A percentile compares a stretch with the other conserved stretches of the same genome.
Evolutionary conservation across 1,139 yeast genomes (phyloP).

Genomic region (Blastobotrys illinoisensis): DNA sequence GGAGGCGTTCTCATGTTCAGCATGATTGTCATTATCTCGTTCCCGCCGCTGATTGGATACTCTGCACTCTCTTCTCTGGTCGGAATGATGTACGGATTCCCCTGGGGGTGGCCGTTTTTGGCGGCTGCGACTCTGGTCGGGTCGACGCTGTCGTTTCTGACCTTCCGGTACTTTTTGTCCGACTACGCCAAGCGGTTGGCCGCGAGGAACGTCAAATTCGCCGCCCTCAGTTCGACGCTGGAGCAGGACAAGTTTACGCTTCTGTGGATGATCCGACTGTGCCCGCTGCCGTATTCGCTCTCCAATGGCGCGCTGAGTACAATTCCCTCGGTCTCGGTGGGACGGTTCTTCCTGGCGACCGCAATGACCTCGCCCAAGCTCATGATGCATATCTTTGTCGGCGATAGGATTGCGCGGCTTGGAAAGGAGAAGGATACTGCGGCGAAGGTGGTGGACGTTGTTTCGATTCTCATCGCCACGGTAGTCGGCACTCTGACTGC

Average conservation of each 20-base stretch:
- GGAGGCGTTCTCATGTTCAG: conserved; percentile 54
- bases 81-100: conserved; percentile 83
- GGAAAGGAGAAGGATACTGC: conserved; percentile 50
- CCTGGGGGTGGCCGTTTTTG: conserved; percentile 72
- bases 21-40: conserved; percentile 47
- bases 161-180: conserved; percentile 57
- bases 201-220: conserved; percentile 52
- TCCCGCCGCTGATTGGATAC: conserved; percentile 89
- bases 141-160: conserved; percentile 62
- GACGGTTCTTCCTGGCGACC: conserved; percentile 66
- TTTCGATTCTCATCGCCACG: conserved; percentile 57
- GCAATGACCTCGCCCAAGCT: conserved; percentile 75
- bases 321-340: conserved; percentile 62
- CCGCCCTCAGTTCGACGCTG: conserved; percentile 70
- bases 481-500: conserved; percentile 58
- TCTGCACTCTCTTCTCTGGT: conserved; percentile 60
- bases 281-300: conserved; percentile 90
- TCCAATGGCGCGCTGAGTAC: conserved; percentile 91
- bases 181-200: conserved; percentile 53
- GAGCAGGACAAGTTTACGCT: conserved; percentile 62
- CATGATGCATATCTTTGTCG: conserved; percentile 71
- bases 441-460: conserved; percentile 54
- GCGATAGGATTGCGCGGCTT: conserved; percentile 65
- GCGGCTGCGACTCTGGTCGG: conserved; percentile 69
- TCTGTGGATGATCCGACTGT: conserved; percentile 65